These are phyloP conservation scores for Arthrobotrys iridis DNA, from an alignment of 2,329 filamentous ascomycete species.

Conservation along the genomic window DNA sequence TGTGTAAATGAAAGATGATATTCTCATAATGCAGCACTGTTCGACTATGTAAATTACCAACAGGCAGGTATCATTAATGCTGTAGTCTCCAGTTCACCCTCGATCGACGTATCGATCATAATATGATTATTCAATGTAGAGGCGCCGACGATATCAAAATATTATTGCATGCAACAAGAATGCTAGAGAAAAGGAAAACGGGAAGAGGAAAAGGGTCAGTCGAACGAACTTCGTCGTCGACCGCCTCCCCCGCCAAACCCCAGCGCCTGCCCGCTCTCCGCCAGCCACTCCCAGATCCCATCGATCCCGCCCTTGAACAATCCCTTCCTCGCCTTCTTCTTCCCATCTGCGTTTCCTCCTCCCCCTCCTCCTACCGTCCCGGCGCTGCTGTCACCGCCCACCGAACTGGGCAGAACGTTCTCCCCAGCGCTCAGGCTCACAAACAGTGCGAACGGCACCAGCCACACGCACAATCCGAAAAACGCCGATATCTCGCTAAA, in stretches of 20 bases:
- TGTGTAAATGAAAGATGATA: too few relatives aligned
- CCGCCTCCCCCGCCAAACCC: constrained; percentile 48
- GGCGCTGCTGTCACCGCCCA: constrained; percentile 70
- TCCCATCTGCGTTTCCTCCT: constrained; percentile 23
- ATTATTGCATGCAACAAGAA: too few relatives aligned
- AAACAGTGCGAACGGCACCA: constrained; percentile 94
- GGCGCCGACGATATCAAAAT: too few relatives aligned
- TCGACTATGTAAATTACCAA: too few relatives aligned
- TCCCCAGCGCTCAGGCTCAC: constrained; percentile 93
- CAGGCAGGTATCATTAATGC: too few relatives aligned
- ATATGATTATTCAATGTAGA: too few relatives aligned
- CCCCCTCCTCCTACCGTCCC: constrained; percentile 52
- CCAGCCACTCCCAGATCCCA: constrained; percentile 67
- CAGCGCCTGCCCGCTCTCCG: constrained; percentile 60
- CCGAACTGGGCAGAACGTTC: constrained; percentile 93
- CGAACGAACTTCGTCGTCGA: constrained; percentile 52
- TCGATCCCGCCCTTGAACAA: constrained; percentile 75
- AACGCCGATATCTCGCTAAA: constrained; percentile 97
- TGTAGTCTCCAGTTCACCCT: too few relatives aligned
- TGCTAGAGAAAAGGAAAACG: too few relatives aligned
- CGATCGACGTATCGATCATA: too few relatives aligned
- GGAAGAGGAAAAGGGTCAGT: too few relatives aligned
- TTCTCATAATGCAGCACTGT: too few relatives aligned
- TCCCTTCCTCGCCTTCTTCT: constrained; percentile 69
- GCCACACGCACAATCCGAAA: constrained; percentile 95